phyloP scores from a whole-genome alignment of 2,329 filamentous ascomycete genomes.

The Phyllachora maydis region DNA sequence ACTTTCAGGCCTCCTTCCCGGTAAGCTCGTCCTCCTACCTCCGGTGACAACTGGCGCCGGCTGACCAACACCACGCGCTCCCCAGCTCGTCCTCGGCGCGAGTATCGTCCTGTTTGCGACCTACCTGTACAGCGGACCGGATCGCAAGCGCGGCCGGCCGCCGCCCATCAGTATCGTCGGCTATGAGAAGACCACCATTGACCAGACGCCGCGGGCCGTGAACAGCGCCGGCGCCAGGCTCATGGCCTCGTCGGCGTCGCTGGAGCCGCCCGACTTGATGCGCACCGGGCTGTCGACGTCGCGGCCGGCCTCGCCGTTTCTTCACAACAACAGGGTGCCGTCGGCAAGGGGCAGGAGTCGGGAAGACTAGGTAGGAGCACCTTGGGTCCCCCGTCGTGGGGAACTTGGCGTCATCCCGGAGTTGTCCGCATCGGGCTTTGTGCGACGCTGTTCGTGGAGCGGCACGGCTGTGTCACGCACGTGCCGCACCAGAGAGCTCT shows the following conservation, averaged over 20 bases:
- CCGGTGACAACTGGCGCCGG: too few species aligned
- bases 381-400: too few species aligned
- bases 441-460: too few species aligned
- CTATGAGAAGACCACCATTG: constrained; percentile 56
- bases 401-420: too few species aligned
- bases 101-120: constrained; percentile 60
- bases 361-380: constrained; percentile 14
- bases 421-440: too few species aligned
- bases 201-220: constrained; percentile 18
- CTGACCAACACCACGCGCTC: constrained; percentile 4
- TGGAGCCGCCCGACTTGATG: constrained; percentile 13
- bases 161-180: constrained; percentile 47
- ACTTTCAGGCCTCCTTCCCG: constrained; percentile 50
- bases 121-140: constrained; percentile 60
- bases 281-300: constrained; percentile 20
- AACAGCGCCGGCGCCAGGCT: constrained; percentile 13
- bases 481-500: too few species aligned
- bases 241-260: constrained; percentile 23
- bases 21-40: too few species aligned
- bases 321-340: constrained; percentile 12
- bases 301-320: constrained; percentile 22
- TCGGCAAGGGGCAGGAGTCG: constrained; percentile 16
- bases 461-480: too few species aligned
- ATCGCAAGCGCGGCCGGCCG: constrained; percentile 37
- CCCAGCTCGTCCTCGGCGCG: constrained; percentile 69